Evolutionary conservation across 441 rosid genomes (phyloP).

Genomic region (Metrosideros polymorpha): DNA sequence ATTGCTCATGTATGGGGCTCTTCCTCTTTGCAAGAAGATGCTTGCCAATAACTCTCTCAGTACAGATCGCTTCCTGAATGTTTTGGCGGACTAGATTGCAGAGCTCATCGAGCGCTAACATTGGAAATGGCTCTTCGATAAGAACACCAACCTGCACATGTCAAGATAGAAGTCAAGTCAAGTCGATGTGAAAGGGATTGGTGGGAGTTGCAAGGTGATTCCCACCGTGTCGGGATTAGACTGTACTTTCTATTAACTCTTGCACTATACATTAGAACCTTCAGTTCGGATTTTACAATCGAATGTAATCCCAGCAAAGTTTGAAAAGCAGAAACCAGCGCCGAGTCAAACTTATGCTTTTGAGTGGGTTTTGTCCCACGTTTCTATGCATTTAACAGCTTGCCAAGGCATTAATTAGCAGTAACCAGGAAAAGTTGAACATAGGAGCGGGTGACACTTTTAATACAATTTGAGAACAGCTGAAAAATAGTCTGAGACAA

Average conservation of each 20-base stretch:
- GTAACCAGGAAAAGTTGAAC: not conserved
- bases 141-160: conserved; percentile 81
- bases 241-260: not conserved
- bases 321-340: not conserved
- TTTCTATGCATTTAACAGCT: not conserved
- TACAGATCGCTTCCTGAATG: conserved; percentile 52
- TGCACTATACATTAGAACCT: not conserved
- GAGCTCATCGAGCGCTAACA: conserved; percentile 83
- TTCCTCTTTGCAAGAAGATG: conserved; percentile 37
- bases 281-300: not conserved
- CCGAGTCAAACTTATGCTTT: not conserved
- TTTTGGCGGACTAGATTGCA: conserved; percentile 43
- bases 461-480: not conserved
- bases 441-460: not conserved
- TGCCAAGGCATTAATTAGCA: not conserved
- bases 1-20: conserved; percentile 28
- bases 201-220: not conserved
- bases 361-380: not conserved
- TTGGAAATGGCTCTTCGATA: conserved; percentile 88
- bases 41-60: conserved; percentile 48
- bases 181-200: not conserved
- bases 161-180: not conserved
- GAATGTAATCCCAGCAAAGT: not conserved
- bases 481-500: not conserved
- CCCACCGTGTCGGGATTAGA: not conserved